phyloP scores from a whole-genome alignment of 2,329 filamentous ascomycete species.

The Tolypocladium endophyticum region DNA sequence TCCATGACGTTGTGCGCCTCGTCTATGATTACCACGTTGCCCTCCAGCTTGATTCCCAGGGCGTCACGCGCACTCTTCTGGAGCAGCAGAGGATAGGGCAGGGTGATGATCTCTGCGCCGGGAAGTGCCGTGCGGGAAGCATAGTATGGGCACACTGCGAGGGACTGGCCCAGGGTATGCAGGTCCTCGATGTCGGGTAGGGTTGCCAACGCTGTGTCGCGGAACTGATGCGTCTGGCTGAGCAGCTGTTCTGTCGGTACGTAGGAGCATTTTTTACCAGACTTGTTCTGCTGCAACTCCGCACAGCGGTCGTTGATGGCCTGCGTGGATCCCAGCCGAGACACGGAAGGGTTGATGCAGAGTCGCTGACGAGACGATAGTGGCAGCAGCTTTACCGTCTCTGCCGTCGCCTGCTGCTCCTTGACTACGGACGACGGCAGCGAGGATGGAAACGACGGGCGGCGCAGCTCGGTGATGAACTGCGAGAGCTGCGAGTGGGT shows the following conservation, averaged over 20 bases:
- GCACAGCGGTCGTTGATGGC: slow-evolving; percentile 91
- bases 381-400: slow-evolving; percentile 64
- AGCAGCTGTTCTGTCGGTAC: slow-evolving; percentile 71
- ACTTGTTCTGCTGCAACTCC: slow-evolving; percentile 68
- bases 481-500: slow-evolving; percentile 89
- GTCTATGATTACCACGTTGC: slow-evolving; percentile 88
- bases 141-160: slow-evolving; percentile 90
- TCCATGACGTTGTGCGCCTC: slow-evolving; percentile 98
- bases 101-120: slow-evolving; percentile 76
- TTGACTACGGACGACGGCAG: slow-evolving; percentile 36
- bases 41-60: slow-evolving; percentile 73
- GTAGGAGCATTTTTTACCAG: slow-evolving; percentile 56
- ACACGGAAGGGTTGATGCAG: slow-evolving; percentile 82
- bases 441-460: slow-evolving; percentile 67
- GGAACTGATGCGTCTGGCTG: slow-evolving; percentile 64
- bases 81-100: slow-evolving; percentile 84
- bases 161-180: slow-evolving; percentile 61
- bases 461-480: slow-evolving; percentile 71
- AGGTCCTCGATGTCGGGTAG: slow-evolving; percentile 93
- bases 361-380: slow-evolving; percentile 77
- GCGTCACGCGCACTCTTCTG: slow-evolving; percentile 83
- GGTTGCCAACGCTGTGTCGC: slow-evolving; percentile 72
- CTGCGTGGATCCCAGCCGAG: slow-evolving; percentile 56
- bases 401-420: slow-evolving; percentile 13
- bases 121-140: slow-evolving; percentile 80